Evolutionary conservation across 352 stramenopile genomes (phyloP).

Genomic region (Globisporangium cystogenes): DNA sequence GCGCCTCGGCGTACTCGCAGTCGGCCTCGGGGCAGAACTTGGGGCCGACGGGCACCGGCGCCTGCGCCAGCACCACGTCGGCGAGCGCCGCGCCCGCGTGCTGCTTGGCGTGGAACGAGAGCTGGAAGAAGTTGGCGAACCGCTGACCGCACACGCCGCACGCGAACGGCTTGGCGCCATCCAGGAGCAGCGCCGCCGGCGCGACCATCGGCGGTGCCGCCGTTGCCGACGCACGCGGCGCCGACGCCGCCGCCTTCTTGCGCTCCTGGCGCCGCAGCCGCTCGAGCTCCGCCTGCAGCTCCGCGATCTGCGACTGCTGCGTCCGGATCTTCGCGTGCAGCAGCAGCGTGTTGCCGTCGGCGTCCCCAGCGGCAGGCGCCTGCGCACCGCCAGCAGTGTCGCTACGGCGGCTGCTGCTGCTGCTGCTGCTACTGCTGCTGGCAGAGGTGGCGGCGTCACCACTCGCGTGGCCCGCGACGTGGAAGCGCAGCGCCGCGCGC

Average conservation of each 20-base stretch:
- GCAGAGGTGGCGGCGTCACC: neutral
- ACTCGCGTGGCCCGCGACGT: slow-evolving; percentile 29
- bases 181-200: slow-evolving; percentile 45
- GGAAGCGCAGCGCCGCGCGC: slow-evolving; percentile 54
- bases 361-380: neutral
- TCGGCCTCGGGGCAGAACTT: slow-evolving; percentile 51
- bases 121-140: slow-evolving; percentile 67
- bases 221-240: neutral
- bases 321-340: slow-evolving; percentile 34
- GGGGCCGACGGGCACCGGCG: slow-evolving; percentile 42
- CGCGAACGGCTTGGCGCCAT: slow-evolving; percentile 61
- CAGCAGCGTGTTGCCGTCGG: neutral
- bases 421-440: neutral
- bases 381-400: neutral
- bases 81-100: slow-evolving; percentile 25
- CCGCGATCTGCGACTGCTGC: slow-evolving; percentile 42
- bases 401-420: neutral
- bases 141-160: slow-evolving; percentile 48
- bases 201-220: slow-evolving; percentile 25
- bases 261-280: slow-evolving; percentile 18
- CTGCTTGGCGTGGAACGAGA: slow-evolving; percentile 67
- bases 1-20: slow-evolving; percentile 45
- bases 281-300: slow-evolving; percentile 28
- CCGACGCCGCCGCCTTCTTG: neutral
- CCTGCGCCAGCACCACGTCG: slow-evolving; percentile 30